Evolutionary conservation across 352 stramenopile genomes (phyloP), one percentile per base, ranked within the genome.

Genomic region (Phytophthora litchii): DNA sequence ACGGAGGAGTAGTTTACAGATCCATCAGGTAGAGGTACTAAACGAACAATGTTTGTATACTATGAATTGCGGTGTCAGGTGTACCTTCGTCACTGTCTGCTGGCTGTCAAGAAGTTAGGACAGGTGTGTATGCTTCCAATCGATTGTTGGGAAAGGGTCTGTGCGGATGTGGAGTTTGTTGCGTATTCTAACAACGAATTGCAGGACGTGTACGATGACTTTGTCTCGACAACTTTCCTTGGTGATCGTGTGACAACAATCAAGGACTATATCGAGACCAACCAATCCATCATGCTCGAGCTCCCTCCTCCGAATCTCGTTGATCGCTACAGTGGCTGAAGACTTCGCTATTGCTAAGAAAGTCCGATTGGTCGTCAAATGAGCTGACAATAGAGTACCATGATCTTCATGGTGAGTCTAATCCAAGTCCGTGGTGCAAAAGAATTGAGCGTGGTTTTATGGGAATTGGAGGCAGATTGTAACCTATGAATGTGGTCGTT

Each of bases 51-150:
- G 25, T 17, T 6, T 70, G 5, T 10, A 3, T 27, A 27, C 23
- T 27, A 27, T 59, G 20, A 29, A 16, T 3, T 5, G 23, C 23
- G 3, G 23, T 23, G 3, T 29, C 38, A 89, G 69, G 83, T 96
- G 27, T 98, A 98, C 58, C 75, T 98, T n/a, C 87, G 93, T 40
- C 93, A 98, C 72, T 98, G 93, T 51, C 68, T 97, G 34, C 72
- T 98, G 25, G 86, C 91, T 12, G 91, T 92, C 17, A 73, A 86
- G 74, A 95, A 91, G 41, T 67, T 91, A 19, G 79, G 82, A 20
- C 60, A 87, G 60, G 75, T 85, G 38, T 4, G 64, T 60, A 40
- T 36, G 13, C 20, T 21, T 9, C n/a, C 13, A 17, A 16, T 45
- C n/a, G n/a, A 34, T 27, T 43, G 2, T 25, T 21, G 0, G n/a